Conservation (phyloP, 805 yeast genomes). For the Hanseniaspora taiwanica region DNA sequence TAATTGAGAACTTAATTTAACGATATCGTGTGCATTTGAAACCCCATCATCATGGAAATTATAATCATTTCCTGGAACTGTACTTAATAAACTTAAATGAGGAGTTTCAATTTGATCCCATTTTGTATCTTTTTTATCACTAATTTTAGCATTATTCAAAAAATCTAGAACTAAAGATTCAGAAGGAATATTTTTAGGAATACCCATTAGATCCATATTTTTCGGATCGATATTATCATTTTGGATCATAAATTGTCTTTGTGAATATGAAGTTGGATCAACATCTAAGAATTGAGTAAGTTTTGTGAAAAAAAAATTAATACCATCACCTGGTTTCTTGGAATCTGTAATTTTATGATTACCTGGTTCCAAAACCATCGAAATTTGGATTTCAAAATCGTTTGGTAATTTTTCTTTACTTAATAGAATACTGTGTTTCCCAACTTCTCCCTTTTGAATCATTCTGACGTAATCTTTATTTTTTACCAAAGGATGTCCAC, state of each 20-base stretch:
- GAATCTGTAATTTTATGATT: constrained; percentile 2
- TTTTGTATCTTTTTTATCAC: constrained; percentile 1
- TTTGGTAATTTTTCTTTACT: constrained; percentile 4
- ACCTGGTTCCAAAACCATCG: constrained; percentile 6
- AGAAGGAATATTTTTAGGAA: constrained; percentile 5
- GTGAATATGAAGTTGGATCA: constrained; percentile 4
- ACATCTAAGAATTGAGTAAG: constrained; percentile 3
- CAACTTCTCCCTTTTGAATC: constrained; percentile 4
- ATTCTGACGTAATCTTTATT: constrained; percentile 5
- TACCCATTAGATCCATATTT: constrained; percentile 7
- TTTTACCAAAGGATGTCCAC: constrained; percentile 6
- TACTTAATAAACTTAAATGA: constrained; percentile 3
- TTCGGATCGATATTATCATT: constrained; percentile 6
- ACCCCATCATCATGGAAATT: constrained; percentile 6
- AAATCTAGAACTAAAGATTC: constrained; percentile 7
- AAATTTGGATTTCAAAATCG: constrained; percentile 6
- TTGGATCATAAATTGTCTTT: constrained; percentile 4
- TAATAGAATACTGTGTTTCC: constrained; percentile 5
- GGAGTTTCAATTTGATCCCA: constrained; percentile 6
- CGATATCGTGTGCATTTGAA: constrained; percentile 6
- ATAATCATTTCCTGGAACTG: constrained; percentile 4
- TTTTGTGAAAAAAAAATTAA: constrained; percentile 6
- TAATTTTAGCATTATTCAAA: constrained; percentile 6
- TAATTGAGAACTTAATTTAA: constrained; percentile 1
- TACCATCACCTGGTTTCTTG: constrained; percentile 7